Evolutionary conservation across 768 basidiomycete genomes (phyloP).

Genomic region (Boletus rubescentipes): DNA sequence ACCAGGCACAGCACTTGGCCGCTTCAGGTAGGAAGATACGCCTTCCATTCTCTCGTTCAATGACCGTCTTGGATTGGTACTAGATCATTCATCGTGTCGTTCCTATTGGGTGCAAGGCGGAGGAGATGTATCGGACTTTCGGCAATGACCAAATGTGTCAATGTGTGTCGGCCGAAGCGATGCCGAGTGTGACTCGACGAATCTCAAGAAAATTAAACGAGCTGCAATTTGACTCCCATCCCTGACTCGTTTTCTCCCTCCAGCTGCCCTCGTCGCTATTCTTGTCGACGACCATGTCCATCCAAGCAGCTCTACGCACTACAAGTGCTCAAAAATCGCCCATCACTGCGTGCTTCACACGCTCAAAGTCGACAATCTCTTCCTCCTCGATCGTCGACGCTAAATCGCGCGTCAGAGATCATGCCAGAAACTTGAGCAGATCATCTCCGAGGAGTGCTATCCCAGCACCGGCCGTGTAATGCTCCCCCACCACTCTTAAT

Average conservation of each 20-base stretch:
- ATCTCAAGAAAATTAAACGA: constrained; percentile 4
- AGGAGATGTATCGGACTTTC: constrained; percentile 25
- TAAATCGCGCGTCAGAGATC: constrained; percentile 76
- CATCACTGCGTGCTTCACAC: constrained; percentile 35
- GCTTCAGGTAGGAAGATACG: background rate
- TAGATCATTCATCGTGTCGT: background rate
- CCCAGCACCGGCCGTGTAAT: constrained; percentile 63
- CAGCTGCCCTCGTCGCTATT: constrained; percentile 10
- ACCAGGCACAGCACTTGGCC: background rate
- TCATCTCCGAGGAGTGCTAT: constrained; percentile 59
- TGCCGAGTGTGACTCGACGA: constrained; percentile 27
- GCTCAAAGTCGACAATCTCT: constrained; percentile 52
- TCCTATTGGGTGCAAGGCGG: constrained; percentile 1
- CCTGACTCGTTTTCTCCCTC: constrained; percentile 3
- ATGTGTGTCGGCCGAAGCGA: constrained; percentile 28
- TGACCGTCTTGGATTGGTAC: background rate
- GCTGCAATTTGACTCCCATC: constrained; percentile 3
- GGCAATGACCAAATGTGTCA: constrained; percentile 11
- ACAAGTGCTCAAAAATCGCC: constrained; percentile 39
- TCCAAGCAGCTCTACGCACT: constrained; percentile 44
- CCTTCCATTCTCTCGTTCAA: background rate
- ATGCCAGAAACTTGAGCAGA: constrained; percentile 73
- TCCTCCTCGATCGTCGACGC: constrained; percentile 68
- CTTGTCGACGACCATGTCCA: constrained; percentile 38
- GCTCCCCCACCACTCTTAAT: background rate